Evolutionary conservation across 2,329 filamentous ascomycete genomes (phyloP).

Genomic region (Chaetomium strumarium): DNA sequence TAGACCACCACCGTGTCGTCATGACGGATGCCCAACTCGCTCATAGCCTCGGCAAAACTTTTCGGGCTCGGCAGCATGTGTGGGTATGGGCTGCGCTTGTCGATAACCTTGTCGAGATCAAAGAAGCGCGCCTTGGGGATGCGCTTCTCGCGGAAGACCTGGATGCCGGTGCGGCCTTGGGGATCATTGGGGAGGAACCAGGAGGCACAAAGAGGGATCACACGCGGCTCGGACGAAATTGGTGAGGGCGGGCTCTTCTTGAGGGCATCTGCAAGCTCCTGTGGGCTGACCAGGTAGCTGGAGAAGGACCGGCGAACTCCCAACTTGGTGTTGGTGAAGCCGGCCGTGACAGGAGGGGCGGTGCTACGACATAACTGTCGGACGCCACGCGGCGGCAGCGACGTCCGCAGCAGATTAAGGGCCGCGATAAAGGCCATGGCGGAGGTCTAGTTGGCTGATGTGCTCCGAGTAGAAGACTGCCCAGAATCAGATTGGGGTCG

Average conservation of each 20-base stretch:
- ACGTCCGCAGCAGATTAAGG: constrained; percentile 38
- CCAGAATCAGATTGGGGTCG: neutral
- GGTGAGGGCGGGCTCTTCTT: constrained; percentile 74
- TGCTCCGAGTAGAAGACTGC: neutral
- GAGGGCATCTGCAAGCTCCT: constrained; percentile 74
- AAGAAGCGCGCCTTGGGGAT: constrained; percentile 94
- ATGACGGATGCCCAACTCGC: constrained; percentile 74
- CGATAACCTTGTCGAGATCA: constrained; percentile 86
- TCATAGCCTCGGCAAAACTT: constrained; percentile 82
- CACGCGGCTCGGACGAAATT: constrained; percentile 73
- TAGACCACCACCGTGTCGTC: constrained; percentile 94
- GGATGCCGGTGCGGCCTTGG: constrained; percentile 64
- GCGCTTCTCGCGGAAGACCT: constrained; percentile 74
- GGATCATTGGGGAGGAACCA: constrained; percentile 94
- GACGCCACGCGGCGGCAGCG: constrained; percentile 34
- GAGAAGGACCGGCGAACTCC: constrained; percentile 53
- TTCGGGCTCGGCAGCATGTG: constrained; percentile 89
- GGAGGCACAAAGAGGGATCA: constrained; percentile 83
- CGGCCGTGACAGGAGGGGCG: constrained; percentile 14
- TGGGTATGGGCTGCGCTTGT: constrained; percentile 81
- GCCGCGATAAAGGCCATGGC: constrained; percentile 41
- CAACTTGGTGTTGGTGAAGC: constrained; percentile 6
- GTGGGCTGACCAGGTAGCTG: constrained; percentile 80
- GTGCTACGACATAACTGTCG: constrained; percentile 28
- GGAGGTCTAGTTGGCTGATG: neutral